These are phyloP conservation scores for Teunomyces barrocoloradensis DNA, from an alignment of 805 yeast genomes.

Conservation along the genomic window DNA sequence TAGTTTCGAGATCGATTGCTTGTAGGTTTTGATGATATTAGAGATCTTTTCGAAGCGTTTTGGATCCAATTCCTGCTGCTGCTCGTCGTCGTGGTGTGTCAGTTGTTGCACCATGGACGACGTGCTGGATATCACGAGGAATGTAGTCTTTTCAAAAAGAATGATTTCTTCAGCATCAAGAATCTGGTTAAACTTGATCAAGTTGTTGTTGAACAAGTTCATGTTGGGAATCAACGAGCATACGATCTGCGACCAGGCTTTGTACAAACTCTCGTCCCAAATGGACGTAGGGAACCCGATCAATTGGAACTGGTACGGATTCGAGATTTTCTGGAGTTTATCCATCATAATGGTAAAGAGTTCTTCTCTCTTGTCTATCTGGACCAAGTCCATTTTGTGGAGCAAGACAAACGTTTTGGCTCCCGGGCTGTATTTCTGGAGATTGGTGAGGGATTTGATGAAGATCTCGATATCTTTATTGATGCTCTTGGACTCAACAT, in stretches of 20 bases:
- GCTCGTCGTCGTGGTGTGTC: slow-evolving; percentile 11
- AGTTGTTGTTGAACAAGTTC: slow-evolving; percentile 69
- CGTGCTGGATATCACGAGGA: slow-evolving; percentile 70
- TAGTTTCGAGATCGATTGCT: slow-evolving; percentile 85
- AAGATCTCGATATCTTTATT: slow-evolving; percentile 92
- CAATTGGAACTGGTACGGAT: slow-evolving; percentile 60
- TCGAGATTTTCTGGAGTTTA: slow-evolving; percentile 70
- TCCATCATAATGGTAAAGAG: slow-evolving; percentile 82
- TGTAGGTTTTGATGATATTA: slow-evolving; percentile 89
- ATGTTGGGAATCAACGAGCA: slow-evolving; percentile 94
- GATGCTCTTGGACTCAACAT: slow-evolving; percentile 89
- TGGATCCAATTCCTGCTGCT: slow-evolving; percentile 59
- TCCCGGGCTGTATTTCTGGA: slow-evolving; percentile 81
- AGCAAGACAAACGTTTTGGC: slow-evolving; percentile 89
- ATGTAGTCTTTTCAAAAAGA: slow-evolving; percentile 89
- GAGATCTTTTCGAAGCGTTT: slow-evolving; percentile 92
- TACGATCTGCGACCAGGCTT: slow-evolving; percentile 96
- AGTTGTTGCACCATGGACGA: slow-evolving; percentile 36
- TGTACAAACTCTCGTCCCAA: slow-evolving; percentile 95
- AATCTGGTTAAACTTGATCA: slow-evolving; percentile 67
- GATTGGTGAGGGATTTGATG: slow-evolving; percentile 73
- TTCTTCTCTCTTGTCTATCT: slow-evolving; percentile 79
- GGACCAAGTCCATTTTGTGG: slow-evolving; percentile 96
- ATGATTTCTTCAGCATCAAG: slow-evolving; percentile 87
- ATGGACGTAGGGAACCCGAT: slow-evolving; percentile 93